Evolutionary conservation across 495 filamentous ascomycete species (phyloP).

Genomic region (Hamigera avellanea): DNA sequence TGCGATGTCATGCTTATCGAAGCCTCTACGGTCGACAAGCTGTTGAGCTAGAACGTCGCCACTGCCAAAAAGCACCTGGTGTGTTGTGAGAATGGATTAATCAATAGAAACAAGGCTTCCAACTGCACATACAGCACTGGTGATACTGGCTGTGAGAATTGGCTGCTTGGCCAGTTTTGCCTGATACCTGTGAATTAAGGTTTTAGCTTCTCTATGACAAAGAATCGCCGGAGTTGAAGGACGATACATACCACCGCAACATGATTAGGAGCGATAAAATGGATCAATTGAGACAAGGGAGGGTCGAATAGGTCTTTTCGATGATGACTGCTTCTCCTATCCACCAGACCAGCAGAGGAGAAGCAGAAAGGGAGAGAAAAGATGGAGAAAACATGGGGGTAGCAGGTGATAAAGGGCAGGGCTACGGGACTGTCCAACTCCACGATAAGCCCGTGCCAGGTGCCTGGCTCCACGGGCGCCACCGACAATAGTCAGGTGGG

Average conservation of each 20-base stretch:
- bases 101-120: neutral
- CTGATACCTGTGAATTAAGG: constrained; percentile 60
- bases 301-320: too few relatives aligned
- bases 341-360: neutral
- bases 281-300: too few relatives aligned
- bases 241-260: constrained; percentile 31
- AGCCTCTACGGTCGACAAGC: constrained; percentile 69
- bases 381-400: too few relatives aligned
- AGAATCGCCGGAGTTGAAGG: neutral
- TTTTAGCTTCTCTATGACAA: constrained; percentile 1
- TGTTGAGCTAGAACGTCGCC: constrained; percentile 93
- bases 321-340: neutral
- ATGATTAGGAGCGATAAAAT: constrained; percentile 11
- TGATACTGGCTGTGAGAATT: constrained; percentile 78
- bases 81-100: constrained; percentile 3
- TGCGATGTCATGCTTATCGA: constrained; percentile 66
- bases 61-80: constrained; percentile 72
- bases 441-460: too few relatives aligned
- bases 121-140: constrained; percentile 50
- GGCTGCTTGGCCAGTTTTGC: constrained; percentile 67
- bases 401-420: too few relatives aligned
- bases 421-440: too few relatives aligned
- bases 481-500: neutral
- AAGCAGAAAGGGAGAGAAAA: neutral
- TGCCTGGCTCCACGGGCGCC: neutral